phyloP scores from a whole-genome alignment of 768 basidiomycete genomes.

The Trametes cingulata region DNA sequence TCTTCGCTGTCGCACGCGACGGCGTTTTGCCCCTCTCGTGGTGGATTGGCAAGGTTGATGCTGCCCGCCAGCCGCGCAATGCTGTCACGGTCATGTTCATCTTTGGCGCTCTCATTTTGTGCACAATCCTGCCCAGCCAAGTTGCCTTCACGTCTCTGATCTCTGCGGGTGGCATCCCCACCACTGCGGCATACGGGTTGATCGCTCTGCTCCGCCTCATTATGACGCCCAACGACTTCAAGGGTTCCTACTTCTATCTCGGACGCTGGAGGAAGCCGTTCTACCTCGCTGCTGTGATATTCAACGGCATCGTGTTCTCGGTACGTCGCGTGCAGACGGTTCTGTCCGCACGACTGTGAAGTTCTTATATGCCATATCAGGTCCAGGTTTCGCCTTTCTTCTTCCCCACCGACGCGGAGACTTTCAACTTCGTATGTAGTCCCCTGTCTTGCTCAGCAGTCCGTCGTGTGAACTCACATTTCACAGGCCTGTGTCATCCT shows the following conservation, averaged over 20 bases:
- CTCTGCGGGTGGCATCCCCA: conserved; percentile 83
- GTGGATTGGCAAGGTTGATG: conserved; percentile 81
- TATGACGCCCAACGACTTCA: conserved; percentile 78
- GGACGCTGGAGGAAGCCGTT: conserved; percentile 68
- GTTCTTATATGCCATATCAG: conserved; percentile 44
- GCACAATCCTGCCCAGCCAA: conserved; percentile 85
- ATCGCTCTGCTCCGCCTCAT: conserved; percentile 75
- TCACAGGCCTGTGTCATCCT: conserved; percentile 75
- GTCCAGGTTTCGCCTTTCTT: conserved; percentile 85
- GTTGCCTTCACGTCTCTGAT: conserved; percentile 92
- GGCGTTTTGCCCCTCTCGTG: conserved; percentile 81
- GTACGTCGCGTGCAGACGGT: conserved; percentile 41
- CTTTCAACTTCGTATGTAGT: conserved; percentile 83
- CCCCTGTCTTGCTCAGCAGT: neutral
- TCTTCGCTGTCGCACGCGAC: conserved; percentile 94
- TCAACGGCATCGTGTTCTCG: conserved; percentile 74
- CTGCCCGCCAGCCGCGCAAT: conserved; percentile 72
- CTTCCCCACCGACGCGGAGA: conserved; percentile 75
- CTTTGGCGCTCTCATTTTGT: conserved; percentile 74
- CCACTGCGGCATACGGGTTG: conserved; percentile 85
- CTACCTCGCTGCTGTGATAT: conserved; percentile 65
- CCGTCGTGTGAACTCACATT: neutral
- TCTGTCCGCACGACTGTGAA: no score
- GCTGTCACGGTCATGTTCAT: conserved; percentile 87
- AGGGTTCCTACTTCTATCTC: conserved; percentile 69